A percentile compares a stretch with the other conserved stretches of the same genome.
phyloP scores from a whole-genome alignment of 306 rosid genomes.

The Vigna trinervia region DNA sequence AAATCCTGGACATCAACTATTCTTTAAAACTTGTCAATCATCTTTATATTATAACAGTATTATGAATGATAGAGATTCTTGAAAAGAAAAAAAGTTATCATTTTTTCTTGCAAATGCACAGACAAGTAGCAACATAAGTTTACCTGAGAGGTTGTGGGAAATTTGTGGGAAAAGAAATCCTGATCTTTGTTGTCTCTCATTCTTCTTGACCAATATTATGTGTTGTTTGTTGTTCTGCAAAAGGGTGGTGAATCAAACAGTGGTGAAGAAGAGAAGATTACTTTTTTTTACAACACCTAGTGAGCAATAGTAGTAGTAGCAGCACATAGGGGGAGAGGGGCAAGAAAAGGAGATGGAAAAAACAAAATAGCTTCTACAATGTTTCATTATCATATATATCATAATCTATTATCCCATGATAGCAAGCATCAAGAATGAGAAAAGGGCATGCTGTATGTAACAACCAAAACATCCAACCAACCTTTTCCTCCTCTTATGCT shows the following conservation, averaged over 20 bases:
- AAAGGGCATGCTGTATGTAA: conserved; percentile 19
- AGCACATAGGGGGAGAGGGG: not conserved
- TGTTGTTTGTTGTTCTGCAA: conserved; percentile 27
- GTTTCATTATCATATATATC: not conserved
- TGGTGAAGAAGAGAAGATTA: conserved; percentile 38
- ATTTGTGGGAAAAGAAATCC: conserved; percentile 62
- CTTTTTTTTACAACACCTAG: not conserved
- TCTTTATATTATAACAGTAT: too few relatives aligned
- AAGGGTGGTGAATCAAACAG: conserved; percentile 59
- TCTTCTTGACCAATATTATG: not conserved
- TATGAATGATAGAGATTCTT: not conserved
- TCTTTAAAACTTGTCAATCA: not conserved
- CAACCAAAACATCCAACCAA: not conserved
- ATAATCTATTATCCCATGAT: conserved; percentile 9
- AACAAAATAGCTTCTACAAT: not conserved
- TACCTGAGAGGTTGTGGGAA: conserved; percentile 77
- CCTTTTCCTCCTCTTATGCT: conserved; percentile 23
- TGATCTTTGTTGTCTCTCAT: conserved; percentile 61
- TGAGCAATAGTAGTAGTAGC: not conserved
- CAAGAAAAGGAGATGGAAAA: not conserved
- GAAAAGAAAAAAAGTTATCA: too few relatives aligned
- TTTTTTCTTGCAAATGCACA: not conserved
- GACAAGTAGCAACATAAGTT: not conserved
- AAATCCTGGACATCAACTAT: not conserved
- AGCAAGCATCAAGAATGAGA: conserved; percentile 25